A percentile compares a stretch with the other conserved stretches of the same genome.
phyloP scores from a whole-genome alignment of 2,329 filamentous ascomycete species.

The Hawksworthiomyces lignivorus region DNA sequence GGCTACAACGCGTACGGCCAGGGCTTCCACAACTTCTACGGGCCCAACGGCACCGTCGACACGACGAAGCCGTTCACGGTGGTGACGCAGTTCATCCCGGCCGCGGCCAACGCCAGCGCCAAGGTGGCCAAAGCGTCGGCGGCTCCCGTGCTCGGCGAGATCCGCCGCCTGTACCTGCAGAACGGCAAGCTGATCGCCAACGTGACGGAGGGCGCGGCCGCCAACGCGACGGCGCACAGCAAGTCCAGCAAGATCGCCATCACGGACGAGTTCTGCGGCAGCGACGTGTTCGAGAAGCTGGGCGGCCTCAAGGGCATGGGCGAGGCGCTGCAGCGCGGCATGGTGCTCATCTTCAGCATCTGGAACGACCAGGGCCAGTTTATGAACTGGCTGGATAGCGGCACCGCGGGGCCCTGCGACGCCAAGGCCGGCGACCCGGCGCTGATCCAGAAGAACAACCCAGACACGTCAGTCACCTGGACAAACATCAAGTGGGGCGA shows the following conservation, averaged over 20 bases:
- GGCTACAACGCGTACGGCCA: constrained; percentile 34
- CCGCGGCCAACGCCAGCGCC: constrained; percentile 19
- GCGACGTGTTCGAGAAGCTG: constrained; percentile 33
- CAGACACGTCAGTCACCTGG: constrained; percentile 44
- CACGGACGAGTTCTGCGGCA: constrained; percentile 45
- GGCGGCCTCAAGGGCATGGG: constrained; percentile 47
- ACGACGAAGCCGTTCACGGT: constrained; percentile 32
- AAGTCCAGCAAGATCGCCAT: too few species aligned
- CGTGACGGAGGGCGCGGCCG: constrained; percentile 5
- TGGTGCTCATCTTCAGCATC: constrained; percentile 40
- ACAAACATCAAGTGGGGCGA: constrained; percentile 54
- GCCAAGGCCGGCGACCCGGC: constrained; percentile 43
- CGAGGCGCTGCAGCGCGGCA: constrained; percentile 33
- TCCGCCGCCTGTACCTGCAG: constrained; percentile 42
- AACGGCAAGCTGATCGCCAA: constrained; percentile 40
- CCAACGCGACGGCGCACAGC: background rate
- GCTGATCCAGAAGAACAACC: constrained; percentile 37
- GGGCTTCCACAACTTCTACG: constrained; percentile 21
- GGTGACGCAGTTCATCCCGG: constrained; percentile 36
- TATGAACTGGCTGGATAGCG: constrained; percentile 45
- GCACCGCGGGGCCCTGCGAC: constrained; percentile 41
- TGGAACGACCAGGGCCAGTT: constrained; percentile 40
- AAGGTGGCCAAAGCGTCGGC: constrained; percentile 9
- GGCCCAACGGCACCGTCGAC: constrained; percentile 31
- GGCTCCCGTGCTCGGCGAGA: constrained; percentile 28